Base-by-base conservation (phyloP, 192 early-diverging fungal genomes). In the Backusella liffmaniae region DNA sequence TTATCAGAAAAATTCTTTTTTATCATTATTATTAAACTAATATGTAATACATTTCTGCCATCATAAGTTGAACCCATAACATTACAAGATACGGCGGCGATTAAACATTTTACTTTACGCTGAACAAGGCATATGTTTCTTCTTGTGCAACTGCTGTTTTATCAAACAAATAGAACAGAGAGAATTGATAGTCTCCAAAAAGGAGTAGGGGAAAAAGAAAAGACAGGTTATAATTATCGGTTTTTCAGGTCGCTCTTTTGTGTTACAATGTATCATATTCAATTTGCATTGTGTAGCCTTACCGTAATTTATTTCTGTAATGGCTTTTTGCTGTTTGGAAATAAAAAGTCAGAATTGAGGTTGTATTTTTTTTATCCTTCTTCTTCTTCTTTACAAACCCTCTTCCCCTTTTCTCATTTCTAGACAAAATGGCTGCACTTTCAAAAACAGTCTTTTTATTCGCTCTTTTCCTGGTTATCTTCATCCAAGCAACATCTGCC, bases 401-500 rank as follows among this genome's bases (percentile, higher is more conserved):
- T 53, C 26, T 53, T 44, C 29, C 16, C 2, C 23, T 41, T 72
- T 21, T 41, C 53, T 72, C 23, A 29, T 35, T 21, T 36, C 16
- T 73, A 29, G 18, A 72, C n/a, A 30, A 73, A 56, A 73, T 73
- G 72, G 70, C 41, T 46, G 21, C 70, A 16, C 29, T 72, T 30
- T 66, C 62, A 62, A 53, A 39, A 30, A 66, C 70, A 23, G 35
- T 77, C 30, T 34, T 77, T n/a, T 37, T 67, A 41, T 12, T 77
- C 21, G 71, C 70, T 21, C 30, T 77, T 46, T 39, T 81, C 36
- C 30, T 74, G 23, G 15, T 75, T 7, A 74, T 70, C 7, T 67
- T 76, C 16, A 12, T 80, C 35, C 80, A 81, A 36, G 44, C 73
- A 23, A 76, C 66, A 1, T 66, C 53, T 26, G 80, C 73, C 18